A percentile compares a stretch with the other conserved stretches of the same genome.
phyloP scores from a whole-genome alignment of 2,329 filamentous ascomycete species.

The Exophiala alcalophila region DNA sequence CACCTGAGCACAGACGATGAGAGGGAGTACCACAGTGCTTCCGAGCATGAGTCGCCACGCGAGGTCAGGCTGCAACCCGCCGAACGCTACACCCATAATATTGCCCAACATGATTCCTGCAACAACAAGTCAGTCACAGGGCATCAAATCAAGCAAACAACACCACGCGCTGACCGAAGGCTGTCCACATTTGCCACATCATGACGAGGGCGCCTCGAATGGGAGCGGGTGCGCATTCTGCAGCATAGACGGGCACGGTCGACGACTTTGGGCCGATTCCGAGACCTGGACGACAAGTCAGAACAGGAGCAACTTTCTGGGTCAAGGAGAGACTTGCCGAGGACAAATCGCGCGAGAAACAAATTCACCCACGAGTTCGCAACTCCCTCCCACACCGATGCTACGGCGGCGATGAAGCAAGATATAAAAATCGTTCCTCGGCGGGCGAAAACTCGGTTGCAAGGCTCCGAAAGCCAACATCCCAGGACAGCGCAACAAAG shows the following conservation, averaged over 20 bases:
- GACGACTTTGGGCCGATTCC: slow-evolving; percentile 45
- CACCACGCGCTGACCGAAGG: slow-evolving; percentile 35
- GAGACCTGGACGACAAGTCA: slow-evolving; percentile 35
- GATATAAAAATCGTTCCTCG: slow-evolving; percentile 46
- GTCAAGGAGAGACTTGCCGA: slow-evolving; percentile 25
- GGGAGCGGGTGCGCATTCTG: slow-evolving; percentile 48
- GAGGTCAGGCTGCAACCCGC: slow-evolving; percentile 46
- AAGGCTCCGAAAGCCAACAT: slow-evolving; percentile 49
- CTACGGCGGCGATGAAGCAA: slow-evolving; percentile 42
- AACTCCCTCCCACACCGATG: slow-evolving; percentile 44
- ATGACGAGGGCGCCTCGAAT: slow-evolving; percentile 52
- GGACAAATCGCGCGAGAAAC: slow-evolving; percentile 42
- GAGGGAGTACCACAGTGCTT: slow-evolving; percentile 61
- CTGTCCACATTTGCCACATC: slow-evolving; percentile 53
- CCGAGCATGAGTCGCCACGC: slow-evolving; percentile 69
- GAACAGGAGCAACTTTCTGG: neutral
- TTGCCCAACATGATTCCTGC: slow-evolving; percentile 45
- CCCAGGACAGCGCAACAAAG: slow-evolving; percentile 45
- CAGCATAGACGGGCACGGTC: slow-evolving; percentile 49
- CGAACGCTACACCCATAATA: slow-evolving; percentile 49
- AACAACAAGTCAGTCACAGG: neutral
- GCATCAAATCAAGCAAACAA: neutral
- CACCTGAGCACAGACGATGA: slow-evolving; percentile 58
- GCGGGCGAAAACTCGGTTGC: slow-evolving; percentile 45
- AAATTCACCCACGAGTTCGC: slow-evolving; percentile 43